Base-by-base conservation (phyloP, 2,329 filamentous ascomycete species). In the Juglanconis oblonga region DNA sequence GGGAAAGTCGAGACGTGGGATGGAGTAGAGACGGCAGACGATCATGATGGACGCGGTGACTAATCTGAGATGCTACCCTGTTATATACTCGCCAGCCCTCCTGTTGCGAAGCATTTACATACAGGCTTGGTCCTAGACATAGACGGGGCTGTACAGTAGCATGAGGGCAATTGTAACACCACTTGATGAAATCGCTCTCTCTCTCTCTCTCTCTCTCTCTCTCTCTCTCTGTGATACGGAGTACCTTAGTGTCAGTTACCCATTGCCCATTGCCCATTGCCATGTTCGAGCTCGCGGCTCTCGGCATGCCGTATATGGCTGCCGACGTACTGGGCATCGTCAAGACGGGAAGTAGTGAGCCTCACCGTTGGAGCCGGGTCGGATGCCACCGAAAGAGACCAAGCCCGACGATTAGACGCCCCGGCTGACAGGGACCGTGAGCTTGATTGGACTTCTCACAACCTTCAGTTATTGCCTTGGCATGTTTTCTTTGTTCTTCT, bases 161-260 rank as follows among this genome's bases (percentile, higher is more conserved):
- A 45, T n/a, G 44, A 55, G 50, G 33, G 45, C 52, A 52, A 59
- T 49, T 56, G 52, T 59, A 62, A 62, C 47, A 62, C 40, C 47
- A 59, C 52, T 52, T 52, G 38, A 45, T 33, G 14, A 38, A 5
- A 9, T 49, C 14, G 11, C 17, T 53, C 13, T 53, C 10, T 24
- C n/a, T 11, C 49, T n/a, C 33, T 5, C 5, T 38, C 0, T 8
- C 49, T 38, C 33, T 6, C 3, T 10, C 29, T 7, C 24, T 47
- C 44, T 3, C n/a, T 9, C 7, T 47, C 45, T 29, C 9, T n/a
- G 24, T 49, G 29, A 24, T 24, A 24, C 24, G 24, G 24, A 24
- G 24, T 24, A 24, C 24, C 2, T 2, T 24, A 24, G 24, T 24
- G 24, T 24, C 24, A 24, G 24, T 24, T 24, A 2, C 24, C 24